Conservation (phyloP, 768 basidiomycete genomes). For the Trametes coccinea region DNA sequence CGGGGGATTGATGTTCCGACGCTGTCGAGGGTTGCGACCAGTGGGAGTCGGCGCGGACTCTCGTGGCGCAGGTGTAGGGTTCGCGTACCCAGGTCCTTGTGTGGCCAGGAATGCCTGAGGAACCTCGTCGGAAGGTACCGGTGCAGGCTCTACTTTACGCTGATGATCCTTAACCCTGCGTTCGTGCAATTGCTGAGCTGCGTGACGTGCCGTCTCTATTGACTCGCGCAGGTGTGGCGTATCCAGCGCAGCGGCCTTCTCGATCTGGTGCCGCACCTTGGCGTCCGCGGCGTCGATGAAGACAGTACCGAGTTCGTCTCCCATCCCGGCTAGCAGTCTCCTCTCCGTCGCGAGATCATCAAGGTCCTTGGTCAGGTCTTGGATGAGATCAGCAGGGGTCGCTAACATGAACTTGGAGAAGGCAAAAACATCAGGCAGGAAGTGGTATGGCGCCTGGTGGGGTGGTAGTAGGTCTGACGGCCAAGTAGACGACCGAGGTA, state of each 20-base stretch:
- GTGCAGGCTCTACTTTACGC: constrained; percentile 26
- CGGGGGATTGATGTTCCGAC: constrained; percentile 82
- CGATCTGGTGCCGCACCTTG: constrained; percentile 78
- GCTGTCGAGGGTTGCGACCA: constrained; percentile 54
- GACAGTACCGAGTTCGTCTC: constrained; percentile 73
- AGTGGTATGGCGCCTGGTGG: constrained; percentile 93
- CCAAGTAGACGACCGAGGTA: constrained; percentile 91
- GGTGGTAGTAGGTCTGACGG: constrained; percentile 90
- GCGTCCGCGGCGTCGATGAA: constrained; percentile 81
- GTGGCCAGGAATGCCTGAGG: constrained; percentile 61
- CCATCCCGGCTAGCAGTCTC: constrained; percentile 58
- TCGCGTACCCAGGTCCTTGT: constrained; percentile 30
- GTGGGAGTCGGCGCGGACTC: constrained; percentile 28
- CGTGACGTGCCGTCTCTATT: constrained; percentile 62
- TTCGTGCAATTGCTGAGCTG: constrained; percentile 54
- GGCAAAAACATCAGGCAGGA: constrained; percentile 85
- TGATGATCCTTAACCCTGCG: constrained; percentile 34
- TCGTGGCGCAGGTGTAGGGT: background rate
- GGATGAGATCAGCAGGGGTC: constrained; percentile 79
- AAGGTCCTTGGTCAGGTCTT: constrained; percentile 72
- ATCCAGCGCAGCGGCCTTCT: constrained; percentile 75
- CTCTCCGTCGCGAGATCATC: constrained; percentile 73
- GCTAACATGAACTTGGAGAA: constrained; percentile 97
- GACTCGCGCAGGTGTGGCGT: constrained; percentile 61
- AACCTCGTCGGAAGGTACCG: constrained; percentile 37